These are phyloP conservation scores for Trichocomaceae sp. DNA, from an alignment of 2,329 filamentous ascomycete genomes.

Conservation along the genomic window DNA sequence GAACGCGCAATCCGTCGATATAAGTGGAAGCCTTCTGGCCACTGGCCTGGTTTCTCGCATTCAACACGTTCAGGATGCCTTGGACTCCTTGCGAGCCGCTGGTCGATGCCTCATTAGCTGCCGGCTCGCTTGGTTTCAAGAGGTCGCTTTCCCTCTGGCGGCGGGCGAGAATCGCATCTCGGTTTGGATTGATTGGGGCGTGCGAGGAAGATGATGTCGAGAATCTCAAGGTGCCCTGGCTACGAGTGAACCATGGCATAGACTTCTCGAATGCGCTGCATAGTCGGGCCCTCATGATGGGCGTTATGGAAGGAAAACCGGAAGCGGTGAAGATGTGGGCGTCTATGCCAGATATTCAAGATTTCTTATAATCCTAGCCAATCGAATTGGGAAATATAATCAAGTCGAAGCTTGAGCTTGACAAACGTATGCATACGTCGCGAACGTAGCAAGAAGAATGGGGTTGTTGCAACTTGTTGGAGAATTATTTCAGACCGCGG, in stretches of 20 bases:
- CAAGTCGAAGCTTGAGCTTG: background rate
- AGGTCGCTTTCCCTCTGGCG: constrained; percentile 12
- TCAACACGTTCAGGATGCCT: constrained; percentile 6
- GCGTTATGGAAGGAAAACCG: background rate
- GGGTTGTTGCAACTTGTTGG: no score
- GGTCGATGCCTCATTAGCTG: background rate
- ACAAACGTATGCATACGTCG: background rate
- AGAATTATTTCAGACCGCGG: constrained; percentile 5
- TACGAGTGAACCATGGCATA: constrained; percentile 27
- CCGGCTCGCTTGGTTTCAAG: constrained; percentile 5
- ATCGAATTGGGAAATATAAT: background rate
- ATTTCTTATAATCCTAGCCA: background rate
- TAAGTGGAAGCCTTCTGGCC: constrained; percentile 5
- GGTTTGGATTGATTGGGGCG: background rate
- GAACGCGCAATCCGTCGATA: constrained; percentile 9
- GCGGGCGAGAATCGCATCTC: constrained; percentile 1
- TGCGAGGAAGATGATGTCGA: constrained; percentile 4
- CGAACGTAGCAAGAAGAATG: background rate
- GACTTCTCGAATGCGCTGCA: constrained; percentile 26
- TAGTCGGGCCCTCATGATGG: constrained; percentile 29
- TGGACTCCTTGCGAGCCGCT: constrained; percentile 1
- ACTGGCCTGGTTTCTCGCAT: constrained; percentile 16
- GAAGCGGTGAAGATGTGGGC: background rate
- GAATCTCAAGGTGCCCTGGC: constrained; percentile 13
- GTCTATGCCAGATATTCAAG: no score